Conservation (phyloP, 257 asterid genomes). For the Solanum stenotomum region DNA sequence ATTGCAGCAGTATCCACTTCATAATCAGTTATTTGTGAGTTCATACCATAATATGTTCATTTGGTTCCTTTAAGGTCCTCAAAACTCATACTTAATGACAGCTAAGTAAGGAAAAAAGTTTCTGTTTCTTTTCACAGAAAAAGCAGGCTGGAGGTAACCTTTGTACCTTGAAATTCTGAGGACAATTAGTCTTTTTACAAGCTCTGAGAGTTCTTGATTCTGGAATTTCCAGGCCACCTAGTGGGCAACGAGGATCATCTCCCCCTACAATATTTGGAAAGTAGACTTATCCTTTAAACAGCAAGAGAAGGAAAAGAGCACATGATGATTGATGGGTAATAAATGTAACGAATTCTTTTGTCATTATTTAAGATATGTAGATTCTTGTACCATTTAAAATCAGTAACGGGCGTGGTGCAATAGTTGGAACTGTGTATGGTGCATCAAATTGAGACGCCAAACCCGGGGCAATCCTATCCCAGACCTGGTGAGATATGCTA, state of each 20-base stretch:
- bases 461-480: conserved; percentile 91
- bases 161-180: conserved; percentile 44
- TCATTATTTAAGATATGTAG: neutral
- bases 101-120: neutral
- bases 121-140: neutral
- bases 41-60: neutral
- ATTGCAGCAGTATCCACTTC: neutral
- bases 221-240: conserved; percentile 49
- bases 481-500: conserved; percentile 42
- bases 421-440: conserved; percentile 54
- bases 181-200: conserved; percentile 18
- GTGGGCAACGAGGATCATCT: conserved; percentile 83
- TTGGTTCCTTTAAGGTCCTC: neutral
- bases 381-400: conserved; percentile 53
- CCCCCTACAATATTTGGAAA: conserved; percentile 28
- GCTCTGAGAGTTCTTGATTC: conserved; percentile 29
- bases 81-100: neutral
- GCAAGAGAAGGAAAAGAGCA: neutral
- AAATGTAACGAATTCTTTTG: neutral
- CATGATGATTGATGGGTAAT: neutral
- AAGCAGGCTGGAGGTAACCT: neutral
- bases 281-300: neutral
- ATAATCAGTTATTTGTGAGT: neutral
- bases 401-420: conserved; percentile 81
- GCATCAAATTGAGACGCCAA: conserved; percentile 67